Percentiles rank a stretch among this genome's conserved stretches.
Conservation (phyloP, 495 filamentous ascomycete genomes). For the Tetracladium marchalianum region DNA sequence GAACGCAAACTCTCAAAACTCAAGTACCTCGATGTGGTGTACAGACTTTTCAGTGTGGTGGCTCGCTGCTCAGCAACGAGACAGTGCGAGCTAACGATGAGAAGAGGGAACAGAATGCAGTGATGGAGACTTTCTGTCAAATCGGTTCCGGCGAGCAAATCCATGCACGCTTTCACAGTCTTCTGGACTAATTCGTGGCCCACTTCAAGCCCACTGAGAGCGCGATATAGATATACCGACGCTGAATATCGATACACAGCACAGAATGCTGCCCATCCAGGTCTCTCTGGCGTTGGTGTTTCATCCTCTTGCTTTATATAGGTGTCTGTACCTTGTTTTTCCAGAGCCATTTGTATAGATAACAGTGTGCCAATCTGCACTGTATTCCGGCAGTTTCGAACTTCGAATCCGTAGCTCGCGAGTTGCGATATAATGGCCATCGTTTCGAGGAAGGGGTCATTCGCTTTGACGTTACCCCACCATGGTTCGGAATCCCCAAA, state of each 20-base stretch:
- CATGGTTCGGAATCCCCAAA: constrained; percentile 14
- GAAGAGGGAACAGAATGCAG: constrained; percentile 18
- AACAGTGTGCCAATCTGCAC: constrained; percentile 10
- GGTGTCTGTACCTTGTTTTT: constrained; percentile 8
- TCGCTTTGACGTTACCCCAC: constrained; percentile 15
- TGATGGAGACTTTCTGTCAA: constrained; percentile 17
- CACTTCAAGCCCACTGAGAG: constrained; percentile 15
- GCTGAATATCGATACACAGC: constrained; percentile 15
- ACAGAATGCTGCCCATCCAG: constrained; percentile 16
- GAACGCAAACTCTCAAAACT: constrained; percentile 17
- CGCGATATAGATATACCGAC: constrained; percentile 18
- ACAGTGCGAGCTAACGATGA: constrained; percentile 15
- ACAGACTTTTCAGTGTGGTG: constrained; percentile 13
- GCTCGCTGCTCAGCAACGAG: constrained; percentile 6
- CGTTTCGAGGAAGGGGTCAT: constrained; percentile 17
- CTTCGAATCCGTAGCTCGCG: constrained; percentile 9
- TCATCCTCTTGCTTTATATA: not conserved
- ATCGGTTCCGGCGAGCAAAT: constrained; percentile 10
- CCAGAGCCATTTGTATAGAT: constrained; percentile 13
- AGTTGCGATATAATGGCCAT: constrained; percentile 17
- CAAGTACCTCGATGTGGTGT: constrained; percentile 8
- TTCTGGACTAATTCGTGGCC: constrained; percentile 15
- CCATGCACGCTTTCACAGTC: constrained; percentile 11
- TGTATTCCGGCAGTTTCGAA: constrained; percentile 7
- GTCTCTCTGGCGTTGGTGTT: not conserved